Conservation (phyloP, 352 stramenopile species). For the Phytophthora pinifolia region DNA sequence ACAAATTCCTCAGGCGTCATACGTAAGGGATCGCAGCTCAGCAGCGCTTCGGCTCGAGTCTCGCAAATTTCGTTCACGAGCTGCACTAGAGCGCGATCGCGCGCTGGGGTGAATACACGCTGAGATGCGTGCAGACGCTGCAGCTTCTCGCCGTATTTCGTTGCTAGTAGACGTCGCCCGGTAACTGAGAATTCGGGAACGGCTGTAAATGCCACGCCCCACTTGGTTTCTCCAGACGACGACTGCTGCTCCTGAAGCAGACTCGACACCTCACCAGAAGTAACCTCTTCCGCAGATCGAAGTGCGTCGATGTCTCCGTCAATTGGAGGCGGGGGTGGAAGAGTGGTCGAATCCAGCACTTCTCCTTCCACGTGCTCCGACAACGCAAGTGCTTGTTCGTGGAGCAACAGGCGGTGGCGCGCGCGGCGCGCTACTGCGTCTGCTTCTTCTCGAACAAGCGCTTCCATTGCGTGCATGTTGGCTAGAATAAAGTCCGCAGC, state of each 20-base stretch:
- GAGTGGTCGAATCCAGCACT: not conserved
- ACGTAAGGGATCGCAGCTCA: constrained; percentile 82
- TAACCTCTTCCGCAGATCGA: constrained; percentile 58
- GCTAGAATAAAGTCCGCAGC: constrained; percentile 82
- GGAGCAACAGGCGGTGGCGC: constrained; percentile 48
- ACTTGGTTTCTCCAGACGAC: constrained; percentile 59
- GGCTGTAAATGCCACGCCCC: constrained; percentile 85
- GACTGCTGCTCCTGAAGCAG: constrained; percentile 25
- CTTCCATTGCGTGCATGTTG: constrained; percentile 85
- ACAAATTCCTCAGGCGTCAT: constrained; percentile 83
- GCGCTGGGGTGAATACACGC: constrained; percentile 57
- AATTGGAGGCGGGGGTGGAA: constrained; percentile 27
- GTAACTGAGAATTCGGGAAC: constrained; percentile 86
- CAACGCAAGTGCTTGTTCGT: constrained; percentile 28
- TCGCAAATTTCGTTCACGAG: constrained; percentile 88
- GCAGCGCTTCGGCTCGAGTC: constrained; percentile 62
- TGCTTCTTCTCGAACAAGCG: constrained; percentile 71
- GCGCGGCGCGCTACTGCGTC: constrained; percentile 50
- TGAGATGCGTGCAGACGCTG: constrained; percentile 66
- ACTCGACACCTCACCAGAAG: constrained; percentile 31
- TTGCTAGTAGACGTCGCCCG: constrained; percentile 64
- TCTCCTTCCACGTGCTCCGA: constrained; percentile 24
- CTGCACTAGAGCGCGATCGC: constrained; percentile 75
- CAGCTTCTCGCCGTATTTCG: constrained; percentile 70
- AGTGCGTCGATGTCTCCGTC: constrained; percentile 30